Base-by-base conservation (phyloP, 148 eudicot genomes). In the Cornus kousa region DNA sequence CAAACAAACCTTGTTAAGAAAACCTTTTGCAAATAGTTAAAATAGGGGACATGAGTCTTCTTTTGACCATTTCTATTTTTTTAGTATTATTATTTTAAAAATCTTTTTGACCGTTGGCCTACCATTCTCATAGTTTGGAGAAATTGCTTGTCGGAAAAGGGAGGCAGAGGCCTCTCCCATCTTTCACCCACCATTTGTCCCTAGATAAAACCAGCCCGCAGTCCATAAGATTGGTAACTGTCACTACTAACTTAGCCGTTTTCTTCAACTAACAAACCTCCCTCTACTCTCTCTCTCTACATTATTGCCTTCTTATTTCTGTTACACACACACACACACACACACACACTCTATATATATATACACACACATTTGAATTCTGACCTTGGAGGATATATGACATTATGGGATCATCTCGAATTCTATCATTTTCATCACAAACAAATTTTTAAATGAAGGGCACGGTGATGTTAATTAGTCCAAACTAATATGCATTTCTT, bases 71-170 rank as follows among this genome's bases (percentile, higher is more conserved):
- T 1, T 43, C 48, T 43, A 9, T 4, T 43, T 43, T 43, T 43
- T 35, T 0, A 35, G 3, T 28, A 28, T 43, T 43, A 43, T 43
- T 43, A 9, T 39, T 39, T 39, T 39, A 4, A 39, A 39, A 43
- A 43, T 43, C 7, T 43, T 43, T 43, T 43, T 43, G 76, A 79
- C 81, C 71, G 81, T 79, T 79, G 81, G 81, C 81, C 81, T 72
- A 79, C 75, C 75, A 73, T 24, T 73, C 75, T 73, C 32, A 48
- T 79, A 46, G 81, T 79, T 79, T 79, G 71, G 66, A 66, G 76
- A 79, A 78, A 48, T 40, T 67, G 76, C 68, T 72, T 72, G 71
- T 79, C 46, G 64, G 43, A 53, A 59, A 48, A 72, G 35, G 55
- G 57, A 78, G 22, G 32, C 23, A 31, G 24, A 68, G 40, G 53